phyloP scores from a whole-genome alignment of 1,139 yeast genomes.

The Yamadazyma atlantica region DNA sequence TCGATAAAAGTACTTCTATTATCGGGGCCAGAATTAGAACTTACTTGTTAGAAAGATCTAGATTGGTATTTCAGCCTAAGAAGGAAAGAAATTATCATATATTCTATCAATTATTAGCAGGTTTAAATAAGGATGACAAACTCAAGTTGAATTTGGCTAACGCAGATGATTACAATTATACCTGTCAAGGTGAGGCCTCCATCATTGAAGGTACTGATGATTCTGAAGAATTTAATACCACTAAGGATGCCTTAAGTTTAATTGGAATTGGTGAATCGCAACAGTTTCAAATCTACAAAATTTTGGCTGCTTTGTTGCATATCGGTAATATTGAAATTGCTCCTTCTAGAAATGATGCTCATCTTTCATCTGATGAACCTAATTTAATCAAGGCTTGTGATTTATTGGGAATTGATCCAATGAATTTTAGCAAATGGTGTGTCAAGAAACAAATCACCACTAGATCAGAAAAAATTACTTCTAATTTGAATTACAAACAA shows the following conservation, averaged over 20 bases:
- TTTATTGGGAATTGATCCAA: conserved; percentile 77
- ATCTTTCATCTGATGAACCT: conserved; percentile 83
- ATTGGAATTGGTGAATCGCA: conserved; percentile 67
- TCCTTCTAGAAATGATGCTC: conserved; percentile 84
- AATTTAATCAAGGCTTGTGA: conserved; percentile 81
- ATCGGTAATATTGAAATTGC: conserved; percentile 90
- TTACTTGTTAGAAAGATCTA: conserved; percentile 86
- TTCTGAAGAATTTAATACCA: conserved; percentile 67
- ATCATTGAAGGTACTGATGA: conserved; percentile 81
- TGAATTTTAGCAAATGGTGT: conserved; percentile 83
- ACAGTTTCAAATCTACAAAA: conserved; percentile 70
- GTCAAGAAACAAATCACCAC: conserved; percentile 90
- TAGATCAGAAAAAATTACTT: conserved; percentile 87
- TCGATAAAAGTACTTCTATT: conserved; percentile 70
- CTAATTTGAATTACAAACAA: conserved; percentile 80
- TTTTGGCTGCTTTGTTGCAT: conserved; percentile 87
- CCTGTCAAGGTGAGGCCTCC: conserved; percentile 88
- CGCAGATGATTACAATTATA: conserved; percentile 72
- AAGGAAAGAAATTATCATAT: conserved; percentile 93
- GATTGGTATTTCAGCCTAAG: conserved; percentile 89
- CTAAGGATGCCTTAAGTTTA: conserved; percentile 71
- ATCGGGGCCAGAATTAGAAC: conserved; percentile 95
- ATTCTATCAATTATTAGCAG: conserved; percentile 86
- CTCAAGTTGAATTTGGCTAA: conserved; percentile 56
- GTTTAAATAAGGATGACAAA: conserved; percentile 64